Conservation (phyloP, 176 grass and related monocot species). For the Phragmites australis region DNA sequence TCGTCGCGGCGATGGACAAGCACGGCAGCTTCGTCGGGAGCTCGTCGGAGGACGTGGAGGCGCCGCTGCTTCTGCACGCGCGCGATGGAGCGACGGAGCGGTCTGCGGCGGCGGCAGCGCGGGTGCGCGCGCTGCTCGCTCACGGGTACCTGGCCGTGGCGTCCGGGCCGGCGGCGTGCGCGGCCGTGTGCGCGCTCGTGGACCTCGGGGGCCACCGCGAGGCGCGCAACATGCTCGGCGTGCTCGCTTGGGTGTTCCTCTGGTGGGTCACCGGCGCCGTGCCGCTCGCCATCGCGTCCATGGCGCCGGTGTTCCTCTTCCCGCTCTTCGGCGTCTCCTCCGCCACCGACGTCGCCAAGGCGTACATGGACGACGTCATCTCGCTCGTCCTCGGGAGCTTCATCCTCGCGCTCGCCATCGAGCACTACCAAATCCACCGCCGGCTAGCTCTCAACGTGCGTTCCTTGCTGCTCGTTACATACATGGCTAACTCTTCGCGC, state of each 20-base stretch:
- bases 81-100: background rate
- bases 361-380: conserved; percentile 98
- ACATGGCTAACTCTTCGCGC: background rate
- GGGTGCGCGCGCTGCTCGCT: conserved; percentile 40
- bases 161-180: conserved; percentile 58
- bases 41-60: conserved; percentile 42
- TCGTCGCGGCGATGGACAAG: conserved; percentile 5
- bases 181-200: conserved; percentile 44
- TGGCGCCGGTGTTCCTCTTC: conserved; percentile 93
- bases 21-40: background rate
- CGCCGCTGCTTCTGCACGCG: conserved; percentile 48
- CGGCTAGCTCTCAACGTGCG: conserved; percentile 79
- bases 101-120: background rate
- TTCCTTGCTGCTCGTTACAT: background rate
- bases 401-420: conserved; percentile 87
- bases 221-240: conserved; percentile 82
- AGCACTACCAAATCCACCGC: conserved; percentile 91
- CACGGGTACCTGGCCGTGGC: conserved; percentile 47
- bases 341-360: conserved; percentile 57
- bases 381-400: conserved; percentile 94
- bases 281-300: conserved; percentile 87
- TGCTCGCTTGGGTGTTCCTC: conserved; percentile 80
- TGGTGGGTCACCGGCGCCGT: conserved; percentile 92
- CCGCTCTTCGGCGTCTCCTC: conserved; percentile 63
- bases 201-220: conserved; percentile 46